A percentile compares a stretch with the other conserved stretches of the same genome.
phyloP scores from a whole-genome alignment of 176 grass and related monocot genomes.

The Cenchrus purpureus region DNA sequence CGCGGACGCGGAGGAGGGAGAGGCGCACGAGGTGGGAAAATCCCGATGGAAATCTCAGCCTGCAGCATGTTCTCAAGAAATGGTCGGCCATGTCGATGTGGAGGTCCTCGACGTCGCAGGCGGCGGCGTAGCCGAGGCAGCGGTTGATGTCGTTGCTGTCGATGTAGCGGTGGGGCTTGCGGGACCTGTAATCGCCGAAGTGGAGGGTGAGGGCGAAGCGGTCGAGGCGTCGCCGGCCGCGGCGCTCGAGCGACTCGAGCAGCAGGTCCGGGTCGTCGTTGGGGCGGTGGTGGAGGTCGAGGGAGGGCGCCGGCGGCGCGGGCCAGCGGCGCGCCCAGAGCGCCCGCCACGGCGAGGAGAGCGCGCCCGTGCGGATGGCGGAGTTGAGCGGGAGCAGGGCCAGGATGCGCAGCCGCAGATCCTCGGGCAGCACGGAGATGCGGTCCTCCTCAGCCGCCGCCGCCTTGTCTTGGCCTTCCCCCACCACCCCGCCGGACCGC shows the following conservation, averaged over 20 bases:
- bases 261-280: not conserved
- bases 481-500: no score
- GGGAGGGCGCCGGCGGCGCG: constrained; percentile 4
- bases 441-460: not conserved
- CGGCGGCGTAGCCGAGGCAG: not conserved
- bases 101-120: constrained; percentile 49
- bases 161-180: not conserved
- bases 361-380: constrained; percentile 9
- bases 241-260: not conserved
- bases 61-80: not conserved
- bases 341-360: not conserved
- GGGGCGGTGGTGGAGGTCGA: constrained; percentile 2
- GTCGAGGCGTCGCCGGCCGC: constrained; percentile 4
- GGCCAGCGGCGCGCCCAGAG: constrained; percentile 32
- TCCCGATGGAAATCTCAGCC: constrained; percentile 10
- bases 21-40: constrained; percentile 15
- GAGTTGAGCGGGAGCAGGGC: constrained; percentile 15
- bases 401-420: constrained; percentile 21
- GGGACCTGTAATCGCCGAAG: no score
- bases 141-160: constrained; percentile 38
- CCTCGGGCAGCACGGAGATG: not conserved
- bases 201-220: constrained; percentile 43
- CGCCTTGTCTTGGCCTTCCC: no score
- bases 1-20: no score
- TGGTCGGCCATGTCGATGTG: not conserved